Conservation (phyloP, 495 filamentous ascomycete genomes). For the Apodospora peruviana region DNA sequence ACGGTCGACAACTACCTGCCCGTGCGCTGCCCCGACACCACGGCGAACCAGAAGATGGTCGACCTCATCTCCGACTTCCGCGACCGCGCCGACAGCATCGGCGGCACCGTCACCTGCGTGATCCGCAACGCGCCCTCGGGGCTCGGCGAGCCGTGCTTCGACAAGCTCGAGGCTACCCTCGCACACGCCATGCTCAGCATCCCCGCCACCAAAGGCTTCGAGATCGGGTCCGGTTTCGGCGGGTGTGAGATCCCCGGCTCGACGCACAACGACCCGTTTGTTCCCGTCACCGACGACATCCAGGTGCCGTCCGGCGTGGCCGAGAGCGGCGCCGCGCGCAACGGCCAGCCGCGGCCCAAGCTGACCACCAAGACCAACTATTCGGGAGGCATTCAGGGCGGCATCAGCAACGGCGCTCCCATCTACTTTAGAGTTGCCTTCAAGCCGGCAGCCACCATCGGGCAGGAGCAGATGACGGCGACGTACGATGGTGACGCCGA, state of each 20-base stretch:
- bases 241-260: slow-evolving; percentile 86
- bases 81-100: slow-evolving; percentile 84
- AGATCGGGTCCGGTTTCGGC: slow-evolving; percentile 90
- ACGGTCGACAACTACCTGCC: slow-evolving; percentile 80
- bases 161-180: slow-evolving; percentile 91
- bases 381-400: slow-evolving; percentile 93
- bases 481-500: slow-evolving; percentile 65
- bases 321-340: slow-evolving; percentile 27
- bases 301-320: slow-evolving; percentile 25
- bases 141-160: slow-evolving; percentile 91
- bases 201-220: slow-evolving; percentile 95
- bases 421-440: slow-evolving; percentile 96
- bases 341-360: slow-evolving; percentile 37
- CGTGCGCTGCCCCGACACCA: slow-evolving; percentile 75
- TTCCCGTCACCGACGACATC: slow-evolving; percentile 46
- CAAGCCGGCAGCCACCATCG: slow-evolving; percentile 95
- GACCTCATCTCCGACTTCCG: slow-evolving; percentile 73
- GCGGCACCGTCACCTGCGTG: slow-evolving; percentile 93
- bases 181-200: slow-evolving; percentile 97
- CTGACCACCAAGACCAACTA: slow-evolving; percentile 94
- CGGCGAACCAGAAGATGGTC: slow-evolving; percentile 65
- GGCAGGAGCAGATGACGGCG: slow-evolving; percentile 81
- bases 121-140: slow-evolving; percentile 86
- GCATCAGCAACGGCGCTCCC: slow-evolving; percentile 89
- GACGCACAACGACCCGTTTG: slow-evolving; percentile 88